Evolutionary conservation across 306 rosid species (phyloP), one percentile per base, ranked within the genome.

Genomic region (Parietaria judaica): DNA sequence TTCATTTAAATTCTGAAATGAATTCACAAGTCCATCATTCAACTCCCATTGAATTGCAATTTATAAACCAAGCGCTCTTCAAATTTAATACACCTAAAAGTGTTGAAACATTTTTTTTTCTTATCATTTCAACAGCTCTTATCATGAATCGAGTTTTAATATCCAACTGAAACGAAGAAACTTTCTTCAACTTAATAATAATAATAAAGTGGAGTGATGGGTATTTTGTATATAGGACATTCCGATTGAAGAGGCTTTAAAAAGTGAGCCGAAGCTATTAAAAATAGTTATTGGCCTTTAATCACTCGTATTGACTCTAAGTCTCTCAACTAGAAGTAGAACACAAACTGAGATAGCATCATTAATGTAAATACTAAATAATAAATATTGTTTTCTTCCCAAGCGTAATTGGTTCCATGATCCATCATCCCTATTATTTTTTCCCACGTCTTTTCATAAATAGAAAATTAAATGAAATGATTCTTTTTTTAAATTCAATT

Each of bases 91-190:
- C 45, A 41, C 6, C 45, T 41, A 23, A 23, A 23, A 23, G 31
- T 41, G 45, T 41, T 41, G 9, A 41, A 41, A 3, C 45, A 41
- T 41, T 41, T 51, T 6, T 51, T 52, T 39, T 51, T 16, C 23
- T 8, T 17, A 52, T 52, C 39, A 52, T 16, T 6, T 31, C 37
- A 13, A 49, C 56, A 7, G 31, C 13, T 36, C 58, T 14, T 6
- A 23, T 64, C 51, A 53, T 64, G 60, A 13, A 31, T 52, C 10
- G 53, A 37, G 15, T 52, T 51, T 48, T 47, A 15, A 39, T 37
- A 37, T 53, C 13, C 37, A 51, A 64, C 14, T 62, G 55, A 49
- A 9, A 35, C 14, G 50, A 62, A 11, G 3, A 8, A 16, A 64
- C 34, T 37, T 38, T 39, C 38, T 37, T 16, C 51, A 15, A 52